Evolutionary conservation across 768 basidiomycete genomes (phyloP), one percentile per base, ranked within the genome.

Genomic region (Rhodotorula paludigena): DNA sequence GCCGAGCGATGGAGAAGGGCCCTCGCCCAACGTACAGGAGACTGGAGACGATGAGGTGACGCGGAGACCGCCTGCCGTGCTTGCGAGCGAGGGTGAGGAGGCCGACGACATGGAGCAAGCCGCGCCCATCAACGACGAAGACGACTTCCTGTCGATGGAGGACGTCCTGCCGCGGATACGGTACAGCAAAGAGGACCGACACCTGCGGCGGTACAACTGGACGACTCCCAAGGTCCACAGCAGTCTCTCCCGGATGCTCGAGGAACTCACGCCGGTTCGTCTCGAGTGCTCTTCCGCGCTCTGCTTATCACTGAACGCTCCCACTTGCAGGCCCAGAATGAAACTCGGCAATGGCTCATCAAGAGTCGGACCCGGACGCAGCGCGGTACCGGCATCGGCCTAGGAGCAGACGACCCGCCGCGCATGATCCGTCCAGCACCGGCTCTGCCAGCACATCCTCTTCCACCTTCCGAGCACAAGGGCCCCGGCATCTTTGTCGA

Each of bases 121-220:
- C 30, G 10, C 7, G 15, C 48, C n/a, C n/a, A n/a, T n/a, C n/a
- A n/a, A n/a, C n/a, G n/a, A n/a, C n/a, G n/a, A n/a, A n/a, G n/a
- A n/a, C n/a, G n/a, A n/a, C n/a, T n/a, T n/a, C n/a, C n/a, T n/a
- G 48, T 49, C 48, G 48, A 49, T n/a, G 48, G 48, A 49, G 48
- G 28, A 49, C 12, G 41, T n/a, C 15, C 59, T 60, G 45, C 38
- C 47, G 14, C 23, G 12, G 15, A 39, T 59, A 6, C 11, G 42
- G 21, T 69, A 63, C 63, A 61, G 48, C 23, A 30, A 35, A 30
- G 63, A 69, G 55, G 68, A 69, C 23, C 25, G 23, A 15, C 21
- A 28, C 21, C 56, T 69, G 49, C 39, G 63, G 20, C 28, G 61
- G 28, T 69, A 69, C 59, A 44, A 1, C 23, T 69, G 68, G 68